Conservation (phyloP, 257 asterid species). For the Osmanthus fragrans region DNA sequence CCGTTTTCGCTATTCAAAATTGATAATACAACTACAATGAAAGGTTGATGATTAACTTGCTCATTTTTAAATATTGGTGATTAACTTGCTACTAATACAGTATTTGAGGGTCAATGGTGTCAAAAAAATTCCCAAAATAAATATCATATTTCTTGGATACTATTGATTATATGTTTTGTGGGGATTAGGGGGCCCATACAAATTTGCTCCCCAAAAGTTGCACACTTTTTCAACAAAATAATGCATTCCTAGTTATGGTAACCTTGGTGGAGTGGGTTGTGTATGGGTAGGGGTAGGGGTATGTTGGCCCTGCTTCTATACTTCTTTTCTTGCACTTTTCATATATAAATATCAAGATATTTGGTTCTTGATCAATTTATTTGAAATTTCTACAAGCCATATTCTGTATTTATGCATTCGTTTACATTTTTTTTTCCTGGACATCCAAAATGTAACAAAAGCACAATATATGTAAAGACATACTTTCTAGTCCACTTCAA, state of each 20-base stretch:
- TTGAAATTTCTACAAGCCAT: neutral
- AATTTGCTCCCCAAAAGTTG: slow-evolving; percentile 52
- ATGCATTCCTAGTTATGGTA: slow-evolving; percentile 30
- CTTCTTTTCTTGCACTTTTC: neutral
- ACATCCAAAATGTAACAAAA: too few species aligned
- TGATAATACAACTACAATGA: neutral
- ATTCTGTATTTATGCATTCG: neutral
- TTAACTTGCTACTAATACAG: neutral
- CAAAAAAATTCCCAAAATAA: neutral
- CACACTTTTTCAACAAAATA: slow-evolving; percentile 41
- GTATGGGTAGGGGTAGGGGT: neutral
- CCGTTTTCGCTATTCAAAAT: neutral
- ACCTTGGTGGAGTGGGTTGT: neutral
- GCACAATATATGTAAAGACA: too few species aligned
- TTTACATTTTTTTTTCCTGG: neutral
- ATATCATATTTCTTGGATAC: slow-evolving; percentile 31
- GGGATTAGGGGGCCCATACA: slow-evolving; percentile 39
- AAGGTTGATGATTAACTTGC: neutral
- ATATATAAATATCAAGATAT: neutral
- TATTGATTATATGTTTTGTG: slow-evolving; percentile 26
- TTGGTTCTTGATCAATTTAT: neutral
- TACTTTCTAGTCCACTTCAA: too few species aligned
- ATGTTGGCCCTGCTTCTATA: neutral
- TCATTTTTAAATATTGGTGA: neutral
- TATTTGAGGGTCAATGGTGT: neutral